A percentile compares a stretch with the other conserved stretches of the same genome.
phyloP scores from a whole-genome alignment of 495 filamentous ascomycete species.

The Tuber indicum region DNA sequence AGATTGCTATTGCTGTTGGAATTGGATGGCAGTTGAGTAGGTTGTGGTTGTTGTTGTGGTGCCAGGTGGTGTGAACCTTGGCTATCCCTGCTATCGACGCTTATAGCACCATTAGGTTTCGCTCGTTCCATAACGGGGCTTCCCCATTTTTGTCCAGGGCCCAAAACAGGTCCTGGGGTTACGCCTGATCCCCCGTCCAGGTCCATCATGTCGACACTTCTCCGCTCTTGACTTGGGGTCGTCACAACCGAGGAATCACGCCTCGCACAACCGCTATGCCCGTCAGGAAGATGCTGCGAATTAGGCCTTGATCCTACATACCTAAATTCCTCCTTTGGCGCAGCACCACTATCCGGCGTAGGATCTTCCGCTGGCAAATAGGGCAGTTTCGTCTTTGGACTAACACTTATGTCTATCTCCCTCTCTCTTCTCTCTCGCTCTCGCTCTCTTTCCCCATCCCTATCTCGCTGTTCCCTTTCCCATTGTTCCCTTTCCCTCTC shows the following conservation, averaged over 20 bases:
- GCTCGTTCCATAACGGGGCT: slow-evolving; percentile 40
- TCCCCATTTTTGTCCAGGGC: slow-evolving; percentile 33
- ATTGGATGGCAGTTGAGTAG: slow-evolving; percentile 10
- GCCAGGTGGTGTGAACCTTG: slow-evolving; percentile 46
- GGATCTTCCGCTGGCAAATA: slow-evolving; percentile 49
- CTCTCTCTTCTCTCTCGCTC: slow-evolving; percentile 46
- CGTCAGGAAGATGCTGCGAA: slow-evolving; percentile 40
- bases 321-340: slow-evolving; percentile 46
- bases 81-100: slow-evolving; percentile 37
- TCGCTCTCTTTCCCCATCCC: slow-evolving; percentile 37
- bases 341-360: slow-evolving; percentile 35
- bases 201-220: slow-evolving; percentile 37
- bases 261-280: slow-evolving; percentile 19
- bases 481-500: slow-evolving; percentile 15
- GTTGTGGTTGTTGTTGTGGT: slow-evolving; percentile 30
- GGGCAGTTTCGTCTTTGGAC: slow-evolving; percentile 56
- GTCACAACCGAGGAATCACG: slow-evolving; percentile 20
- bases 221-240: slow-evolving; percentile 22
- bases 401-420: slow-evolving; percentile 57
- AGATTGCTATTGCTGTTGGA: slow-evolving; percentile 12
- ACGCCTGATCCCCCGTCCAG: slow-evolving; percentile 32
- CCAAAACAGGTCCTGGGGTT: slow-evolving; percentile 42
- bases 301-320: slow-evolving; percentile 41
- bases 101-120: slow-evolving; percentile 48
- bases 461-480: slow-evolving; percentile 42